Base-by-base conservation (phyloP, 2,329 filamentous ascomycete species). In the Venturia nashicola region DNA sequence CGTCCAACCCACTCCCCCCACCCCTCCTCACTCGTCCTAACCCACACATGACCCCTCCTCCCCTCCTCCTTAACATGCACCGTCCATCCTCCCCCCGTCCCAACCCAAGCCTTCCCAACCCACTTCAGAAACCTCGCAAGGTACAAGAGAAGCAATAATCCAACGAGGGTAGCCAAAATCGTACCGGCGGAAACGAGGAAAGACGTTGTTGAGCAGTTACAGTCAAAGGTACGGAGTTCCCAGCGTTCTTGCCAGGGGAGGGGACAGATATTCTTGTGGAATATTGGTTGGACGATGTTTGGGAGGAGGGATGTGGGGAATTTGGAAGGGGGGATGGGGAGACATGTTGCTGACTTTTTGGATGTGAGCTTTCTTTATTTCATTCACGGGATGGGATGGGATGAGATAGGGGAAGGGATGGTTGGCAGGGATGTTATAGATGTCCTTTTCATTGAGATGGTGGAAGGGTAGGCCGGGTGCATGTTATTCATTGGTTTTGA, bases 171-270 rank as follows among this genome's bases (percentile, higher is more conserved):
- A 32, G 27, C 27, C 6, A 23, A 16, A 14, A 61, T 34, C 4
- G 63, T 55, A 27, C 34, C 46, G n/a, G 48, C 16, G 5, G 43
- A 60, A 9, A 51, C 63, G 54, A 65, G 59, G 20, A 65, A 46
- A 9, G 59, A 64, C 1, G 63, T 65, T 18, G 63, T 65, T 4
- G 59, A 61, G 40, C 63, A 65, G 42, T 62, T 62, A n/a, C 63
- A 65, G 14, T 59, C 23, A 32, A 65, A 62, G 40, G 63, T 63
- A 3, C 63, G 63, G 9, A 65, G 63, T 59, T 65, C 63, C 32
- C 44, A 65, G 40, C 63, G 39, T 59, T 65, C 63, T 20, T 65
- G 59, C 55, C 54, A 64, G 34, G 57, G 63, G n/a, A 65, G n/a
- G 16, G 63, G 63, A 23, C 63, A 65, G 59, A 65, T 65, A 7